A percentile compares a stretch with the other conserved stretches of the same genome.
phyloP scores from a whole-genome alignment of 2,329 filamentous ascomycete species.

The Metarhizium anisopliae region DNA sequence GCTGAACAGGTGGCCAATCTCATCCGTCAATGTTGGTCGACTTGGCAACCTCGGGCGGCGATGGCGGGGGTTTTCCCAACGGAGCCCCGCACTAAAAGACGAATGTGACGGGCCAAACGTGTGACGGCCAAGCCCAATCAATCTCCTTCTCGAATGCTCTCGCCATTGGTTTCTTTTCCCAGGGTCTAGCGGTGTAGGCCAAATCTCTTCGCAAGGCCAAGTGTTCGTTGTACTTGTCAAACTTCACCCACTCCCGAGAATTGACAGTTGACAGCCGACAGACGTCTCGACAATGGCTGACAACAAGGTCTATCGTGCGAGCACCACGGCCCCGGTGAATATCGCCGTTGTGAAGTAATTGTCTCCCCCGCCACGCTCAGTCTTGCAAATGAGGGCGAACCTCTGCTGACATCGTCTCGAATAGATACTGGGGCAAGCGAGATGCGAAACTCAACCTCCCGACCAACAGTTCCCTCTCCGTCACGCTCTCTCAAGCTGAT shows the following conservation, averaged over 20 bases:
- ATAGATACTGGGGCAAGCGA: conserved; percentile 89
- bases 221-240: too few relatives aligned
- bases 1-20: too few relatives aligned
- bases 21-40: too few relatives aligned
- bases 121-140: too few relatives aligned
- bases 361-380: neutral
- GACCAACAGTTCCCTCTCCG: conserved; percentile 94
- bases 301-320: conserved; percentile 70
- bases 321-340: conserved; percentile 94
- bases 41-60: too few relatives aligned
- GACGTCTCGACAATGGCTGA: conserved; percentile 31
- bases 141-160: too few relatives aligned
- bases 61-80: too few relatives aligned
- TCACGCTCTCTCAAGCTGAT: conserved; percentile 89
- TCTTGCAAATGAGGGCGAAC: neutral
- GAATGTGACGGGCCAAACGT: too few relatives aligned
- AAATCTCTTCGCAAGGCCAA: too few relatives aligned
- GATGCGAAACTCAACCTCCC: conserved; percentile 90
- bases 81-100: too few relatives aligned
- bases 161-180: too few relatives aligned
- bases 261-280: neutral
- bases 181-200: too few relatives aligned
- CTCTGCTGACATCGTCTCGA: neutral
- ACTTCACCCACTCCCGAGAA: neutral
- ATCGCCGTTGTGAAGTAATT: conserved; percentile 91